Conservation (phyloP, 345 rosid species). For the Limnanthes douglasii region DNA sequence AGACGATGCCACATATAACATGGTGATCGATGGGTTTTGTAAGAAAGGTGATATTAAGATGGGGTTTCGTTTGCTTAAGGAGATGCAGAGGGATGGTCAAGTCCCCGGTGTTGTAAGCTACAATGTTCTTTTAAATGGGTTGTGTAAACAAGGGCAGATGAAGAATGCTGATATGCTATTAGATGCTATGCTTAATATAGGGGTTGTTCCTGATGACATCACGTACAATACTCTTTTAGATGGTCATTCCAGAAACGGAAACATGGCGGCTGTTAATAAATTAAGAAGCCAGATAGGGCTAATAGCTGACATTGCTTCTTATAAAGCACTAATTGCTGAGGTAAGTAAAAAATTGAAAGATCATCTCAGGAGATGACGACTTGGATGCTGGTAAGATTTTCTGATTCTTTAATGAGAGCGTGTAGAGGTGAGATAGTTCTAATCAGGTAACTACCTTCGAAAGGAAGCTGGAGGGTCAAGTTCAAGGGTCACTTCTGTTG, state of each 20-base stretch:
- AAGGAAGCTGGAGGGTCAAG: no score
- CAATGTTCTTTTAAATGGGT: slow-evolving; percentile 63
- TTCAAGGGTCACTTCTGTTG: no score
- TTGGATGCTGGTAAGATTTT: no score
- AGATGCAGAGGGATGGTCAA: slow-evolving; percentile 50
- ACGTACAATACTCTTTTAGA: slow-evolving; percentile 63
- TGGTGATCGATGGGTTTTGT: slow-evolving; percentile 71
- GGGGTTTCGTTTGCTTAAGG: slow-evolving; percentile 49
- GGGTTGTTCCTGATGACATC: slow-evolving; percentile 65
- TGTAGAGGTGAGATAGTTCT: no score
- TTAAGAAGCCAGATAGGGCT: slow-evolving; percentile 47
- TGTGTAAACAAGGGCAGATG: slow-evolving; percentile 63
- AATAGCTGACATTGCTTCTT: slow-evolving; percentile 52
- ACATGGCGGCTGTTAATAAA: slow-evolving; percentile 14
- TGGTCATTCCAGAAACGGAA: slow-evolving; percentile 51
- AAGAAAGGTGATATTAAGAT: slow-evolving; percentile 51
- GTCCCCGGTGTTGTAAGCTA: slow-evolving; percentile 52
- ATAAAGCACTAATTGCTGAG: slow-evolving; percentile 26
- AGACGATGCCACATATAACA: slow-evolving; percentile 48
- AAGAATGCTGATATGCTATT: slow-evolving; percentile 60
- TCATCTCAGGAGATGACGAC: slow-evolving; percentile 21
- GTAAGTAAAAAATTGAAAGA: slow-evolving; percentile 18
- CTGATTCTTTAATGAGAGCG: no score
- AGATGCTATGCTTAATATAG: slow-evolving; percentile 49
- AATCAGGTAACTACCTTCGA: no score